phyloP scores from a whole-genome alignment of 2,329 filamentous ascomycete genomes.

The Dothideomycetes sp. region DNA sequence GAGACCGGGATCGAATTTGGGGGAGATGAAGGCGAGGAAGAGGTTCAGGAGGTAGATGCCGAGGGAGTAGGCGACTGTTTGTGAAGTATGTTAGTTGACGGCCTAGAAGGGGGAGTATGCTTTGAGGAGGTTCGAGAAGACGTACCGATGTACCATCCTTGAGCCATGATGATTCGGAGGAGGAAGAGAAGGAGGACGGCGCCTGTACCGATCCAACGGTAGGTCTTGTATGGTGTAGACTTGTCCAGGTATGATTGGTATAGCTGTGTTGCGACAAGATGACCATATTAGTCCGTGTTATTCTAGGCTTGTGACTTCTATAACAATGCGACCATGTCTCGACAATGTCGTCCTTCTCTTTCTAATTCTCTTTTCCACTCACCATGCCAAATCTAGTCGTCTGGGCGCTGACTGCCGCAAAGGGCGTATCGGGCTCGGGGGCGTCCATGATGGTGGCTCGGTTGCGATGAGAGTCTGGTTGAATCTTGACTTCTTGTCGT shows the following conservation, averaged over 20 bases:
- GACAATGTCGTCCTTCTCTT: not conserved
- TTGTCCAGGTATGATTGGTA: slow-evolving; percentile 93
- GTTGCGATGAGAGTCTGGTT: slow-evolving; percentile 10
- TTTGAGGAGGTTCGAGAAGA: not conserved
- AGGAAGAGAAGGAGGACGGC: slow-evolving; percentile 72
- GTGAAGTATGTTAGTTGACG: slow-evolving; percentile 7
- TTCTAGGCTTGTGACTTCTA: not conserved
- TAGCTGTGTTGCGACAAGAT: slow-evolving; percentile 49
- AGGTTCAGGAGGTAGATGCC: slow-evolving; percentile 98
- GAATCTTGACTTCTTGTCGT: slow-evolving; percentile 8
- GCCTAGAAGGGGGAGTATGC: not conserved
- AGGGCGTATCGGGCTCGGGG: slow-evolving; percentile 83
- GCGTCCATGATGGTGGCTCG: slow-evolving; percentile 59
- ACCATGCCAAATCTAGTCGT: slow-evolving; percentile 67
- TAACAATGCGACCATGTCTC: not conserved
- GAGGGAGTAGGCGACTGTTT: slow-evolving; percentile 82
- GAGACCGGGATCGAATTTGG: slow-evolving; percentile 96
- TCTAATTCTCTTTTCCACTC: slow-evolving; percentile 24
- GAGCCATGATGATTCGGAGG: slow-evolving; percentile 77
- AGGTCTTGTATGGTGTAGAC: slow-evolving; percentile 78
- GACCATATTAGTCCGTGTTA: not conserved
- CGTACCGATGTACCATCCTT: slow-evolving; percentile 98
- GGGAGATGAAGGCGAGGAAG: slow-evolving; percentile 95
- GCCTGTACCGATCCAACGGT: slow-evolving; percentile 84
- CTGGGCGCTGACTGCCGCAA: slow-evolving; percentile 79